Evolutionary conservation across 352 stramenopile genomes (phyloP).

Genomic region (Phytopythium vexans): DNA sequence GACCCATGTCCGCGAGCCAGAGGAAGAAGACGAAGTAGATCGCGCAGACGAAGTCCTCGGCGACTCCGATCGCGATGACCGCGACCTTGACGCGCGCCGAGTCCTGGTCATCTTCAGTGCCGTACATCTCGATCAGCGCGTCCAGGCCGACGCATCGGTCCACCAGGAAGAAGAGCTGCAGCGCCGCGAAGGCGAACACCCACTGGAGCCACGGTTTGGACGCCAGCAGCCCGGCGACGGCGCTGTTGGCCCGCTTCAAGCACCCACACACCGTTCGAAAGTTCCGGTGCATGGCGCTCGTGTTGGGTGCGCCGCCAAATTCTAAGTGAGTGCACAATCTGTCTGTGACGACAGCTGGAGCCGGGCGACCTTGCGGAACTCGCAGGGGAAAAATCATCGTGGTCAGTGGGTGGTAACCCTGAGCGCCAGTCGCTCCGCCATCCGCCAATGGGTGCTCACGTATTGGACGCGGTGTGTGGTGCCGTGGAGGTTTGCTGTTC

Average conservation of each 20-base stretch:
- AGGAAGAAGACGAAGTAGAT: constrained; percentile 19
- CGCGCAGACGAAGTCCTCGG: constrained; percentile 28
- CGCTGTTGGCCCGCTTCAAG: neutral
- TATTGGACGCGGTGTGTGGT: too few species aligned
- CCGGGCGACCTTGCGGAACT: too few species aligned
- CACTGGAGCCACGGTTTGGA: constrained; percentile 9
- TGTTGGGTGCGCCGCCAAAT: neutral
- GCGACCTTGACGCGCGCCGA: constrained; percentile 5
- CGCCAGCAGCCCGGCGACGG: constrained; percentile 1
- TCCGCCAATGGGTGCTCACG: too few species aligned
- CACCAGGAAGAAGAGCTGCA: constrained; percentile 15
- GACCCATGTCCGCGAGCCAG: constrained; percentile 19
- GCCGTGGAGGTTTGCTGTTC: too few species aligned
- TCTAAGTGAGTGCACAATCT: too few species aligned
- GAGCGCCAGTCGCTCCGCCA: too few species aligned
- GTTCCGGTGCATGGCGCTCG: neutral
- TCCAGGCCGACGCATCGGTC: constrained; percentile 8
- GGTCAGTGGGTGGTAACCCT: too few species aligned
- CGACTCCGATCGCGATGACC: constrained; percentile 12
- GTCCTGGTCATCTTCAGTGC: neutral
- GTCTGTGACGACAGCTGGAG: too few species aligned
- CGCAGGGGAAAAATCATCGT: too few species aligned
- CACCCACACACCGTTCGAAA: neutral
- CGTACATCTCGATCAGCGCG: constrained; percentile 8
- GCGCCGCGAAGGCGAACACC: constrained; percentile 3